Evolutionary conservation across 331 rosid species (phyloP), one percentile per base, ranked within the genome.

Genomic region (Cydonia oblonga): DNA sequence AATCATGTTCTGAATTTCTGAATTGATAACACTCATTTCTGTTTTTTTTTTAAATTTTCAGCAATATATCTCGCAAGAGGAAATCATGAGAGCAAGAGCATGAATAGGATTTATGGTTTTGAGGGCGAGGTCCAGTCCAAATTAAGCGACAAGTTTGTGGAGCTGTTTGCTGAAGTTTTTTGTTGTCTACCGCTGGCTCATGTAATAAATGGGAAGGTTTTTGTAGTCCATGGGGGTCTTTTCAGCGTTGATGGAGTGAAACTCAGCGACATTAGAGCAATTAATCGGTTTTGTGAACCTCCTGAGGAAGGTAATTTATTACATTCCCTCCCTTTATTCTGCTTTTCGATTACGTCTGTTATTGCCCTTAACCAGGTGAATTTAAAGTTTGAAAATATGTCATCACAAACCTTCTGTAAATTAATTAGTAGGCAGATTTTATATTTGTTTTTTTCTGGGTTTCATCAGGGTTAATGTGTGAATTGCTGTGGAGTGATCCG

Each of bases 81-180:
- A 78, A 95, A 95, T 78, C 99, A 95, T 7, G 99, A 95, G 84
- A 95, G 97, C 87, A 95, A 89, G 91, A 86, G 96, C 91, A 95
- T 95, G 99, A 95, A 95, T 83, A 95, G 92, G 88, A 95, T 95
- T 72, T 95, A 95, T 84, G 99, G 99, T 73, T 95, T 95, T 78
- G 99, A 95, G 88, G 99, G 99, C 2, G 99, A 95, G 76, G 97
- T 95, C 72, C 93, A 96, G 74, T 86, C 96, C 3, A 95, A 95
- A 81, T 81, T 95, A 79, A 95, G 72, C 16, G 97, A 89, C 53
- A 89, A 84, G 63, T 95, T 91, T 84, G 96, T 95, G 54, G 97
- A 91, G 87, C 90, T 95, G 56, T 95, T 95, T 84, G 93, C 99
- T 1, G 99, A 95, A 87, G 97, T 90, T 26, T 95, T 95, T 82